Conservation (phyloP, 2,329 filamentous ascomycete species). For the Pseudogymnoascus sp. region DNA sequence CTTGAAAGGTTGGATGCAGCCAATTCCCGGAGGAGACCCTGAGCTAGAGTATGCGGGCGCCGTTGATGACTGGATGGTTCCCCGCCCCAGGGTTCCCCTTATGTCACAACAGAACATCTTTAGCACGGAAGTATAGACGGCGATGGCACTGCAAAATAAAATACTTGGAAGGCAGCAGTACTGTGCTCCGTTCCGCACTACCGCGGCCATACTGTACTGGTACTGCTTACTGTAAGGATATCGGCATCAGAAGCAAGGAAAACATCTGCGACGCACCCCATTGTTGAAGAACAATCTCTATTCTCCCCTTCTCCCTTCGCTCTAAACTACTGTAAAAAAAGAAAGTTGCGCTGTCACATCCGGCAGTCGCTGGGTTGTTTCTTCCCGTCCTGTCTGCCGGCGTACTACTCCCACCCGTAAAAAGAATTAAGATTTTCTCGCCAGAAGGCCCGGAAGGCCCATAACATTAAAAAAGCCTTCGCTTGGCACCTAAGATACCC, state of each 20-base stretch:
- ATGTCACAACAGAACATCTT: background rate
- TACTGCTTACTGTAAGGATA: background rate
- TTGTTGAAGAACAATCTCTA: slow-evolving; percentile 1
- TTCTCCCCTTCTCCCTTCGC: background rate
- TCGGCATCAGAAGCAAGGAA: slow-evolving; percentile 4
- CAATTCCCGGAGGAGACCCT: slow-evolving; percentile 6
- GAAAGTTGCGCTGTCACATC: background rate
- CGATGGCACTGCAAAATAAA: background rate
- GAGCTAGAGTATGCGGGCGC: slow-evolving; percentile 2
- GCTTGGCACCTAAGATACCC: background rate
- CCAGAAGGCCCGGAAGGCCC: slow-evolving; percentile 6
- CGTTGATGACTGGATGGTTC: background rate
- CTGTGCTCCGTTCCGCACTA: background rate
- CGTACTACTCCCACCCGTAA: background rate
- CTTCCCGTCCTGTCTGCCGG: slow-evolving; percentile 6
- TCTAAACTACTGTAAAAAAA: background rate
- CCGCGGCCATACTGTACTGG: background rate
- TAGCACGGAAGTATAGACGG: slow-evolving; percentile 1
- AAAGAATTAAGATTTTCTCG: slow-evolving; percentile 7
- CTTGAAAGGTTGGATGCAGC: slow-evolving; percentile 1
- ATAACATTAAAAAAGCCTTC: slow-evolving; percentile 10
- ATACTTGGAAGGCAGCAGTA: slow-evolving; percentile 3
- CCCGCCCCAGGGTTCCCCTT: background rate
- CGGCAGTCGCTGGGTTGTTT: slow-evolving; percentile 1
- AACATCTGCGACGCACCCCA: background rate